Conservation (phyloP, 2,329 filamentous ascomycete genomes). For the Exophiala calicioides region DNA sequence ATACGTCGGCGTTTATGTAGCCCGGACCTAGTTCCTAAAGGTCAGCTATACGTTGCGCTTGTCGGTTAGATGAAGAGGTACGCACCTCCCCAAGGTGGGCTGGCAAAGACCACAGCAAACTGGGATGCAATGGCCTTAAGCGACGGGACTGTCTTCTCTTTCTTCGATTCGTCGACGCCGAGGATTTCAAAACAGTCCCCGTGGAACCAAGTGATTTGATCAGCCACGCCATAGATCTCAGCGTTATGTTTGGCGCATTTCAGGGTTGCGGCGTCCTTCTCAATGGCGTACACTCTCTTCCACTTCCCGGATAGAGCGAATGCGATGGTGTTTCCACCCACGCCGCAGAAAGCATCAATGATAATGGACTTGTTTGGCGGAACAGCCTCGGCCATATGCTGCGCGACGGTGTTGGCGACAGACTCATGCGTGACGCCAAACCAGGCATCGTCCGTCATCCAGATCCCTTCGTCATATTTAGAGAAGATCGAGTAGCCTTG, state of each 20-base stretch:
- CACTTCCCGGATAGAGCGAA: constrained; percentile 80
- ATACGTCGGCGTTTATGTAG: constrained; percentile 68
- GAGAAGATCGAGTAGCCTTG: constrained; percentile 88
- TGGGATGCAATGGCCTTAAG: constrained; percentile 49
- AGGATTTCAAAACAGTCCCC: constrained; percentile 83
- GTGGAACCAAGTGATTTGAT: constrained; percentile 80
- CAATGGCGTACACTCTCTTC: constrained; percentile 83
- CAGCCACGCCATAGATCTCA: constrained; percentile 74
- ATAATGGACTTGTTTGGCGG: constrained; percentile 63
- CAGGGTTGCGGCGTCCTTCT: constrained; percentile 76
- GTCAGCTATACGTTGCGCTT: background rate
- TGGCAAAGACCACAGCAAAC: constrained; percentile 66
- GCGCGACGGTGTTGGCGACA: constrained; percentile 78
- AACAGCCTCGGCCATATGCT: constrained; percentile 63
- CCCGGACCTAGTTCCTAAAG: constrained; percentile 53
- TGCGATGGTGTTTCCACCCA: constrained; percentile 92
- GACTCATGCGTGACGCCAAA: constrained; percentile 95
- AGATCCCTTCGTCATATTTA: constrained; percentile 81
- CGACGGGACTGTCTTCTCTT: constrained; percentile 34
- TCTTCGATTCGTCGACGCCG: constrained; percentile 33
- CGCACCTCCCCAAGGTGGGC: constrained; percentile 72
- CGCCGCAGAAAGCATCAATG: constrained; percentile 87
- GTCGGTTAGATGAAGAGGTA: background rate
- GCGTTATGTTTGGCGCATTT: constrained; percentile 93
- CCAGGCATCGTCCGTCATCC: constrained; percentile 92